Evolutionary conservation across 768 basidiomycete genomes (phyloP).

Genomic region (Serendipita sp.): DNA sequence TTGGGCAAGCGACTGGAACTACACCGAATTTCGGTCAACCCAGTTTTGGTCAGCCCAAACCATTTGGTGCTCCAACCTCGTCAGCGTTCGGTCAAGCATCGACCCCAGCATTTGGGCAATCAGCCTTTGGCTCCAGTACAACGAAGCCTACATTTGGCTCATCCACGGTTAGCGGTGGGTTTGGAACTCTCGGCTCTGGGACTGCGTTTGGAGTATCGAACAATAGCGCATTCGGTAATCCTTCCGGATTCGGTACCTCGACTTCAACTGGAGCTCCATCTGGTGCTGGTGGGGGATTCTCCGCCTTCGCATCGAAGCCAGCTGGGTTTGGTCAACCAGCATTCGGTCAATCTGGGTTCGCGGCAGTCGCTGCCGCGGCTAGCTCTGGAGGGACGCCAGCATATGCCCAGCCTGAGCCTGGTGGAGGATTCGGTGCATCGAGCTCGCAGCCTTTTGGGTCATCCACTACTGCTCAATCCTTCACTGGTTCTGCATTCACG

Average conservation of each 20-base stretch:
- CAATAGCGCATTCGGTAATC: not conserved
- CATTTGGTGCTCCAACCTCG: slow-evolving; percentile 12
- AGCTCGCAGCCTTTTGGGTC: not conserved
- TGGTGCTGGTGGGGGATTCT: not conserved
- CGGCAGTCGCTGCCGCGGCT: slow-evolving; percentile 6
- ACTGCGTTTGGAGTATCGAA: slow-evolving; percentile 10
- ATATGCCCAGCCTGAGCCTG: not conserved
- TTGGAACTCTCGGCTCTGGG: slow-evolving; percentile 9
- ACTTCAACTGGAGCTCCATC: slow-evolving; percentile 6
- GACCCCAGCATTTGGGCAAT: slow-evolving; percentile 15
- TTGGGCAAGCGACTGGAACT: slow-evolving; percentile 17
- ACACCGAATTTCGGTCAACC: slow-evolving; percentile 14
- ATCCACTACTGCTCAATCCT: not conserved
- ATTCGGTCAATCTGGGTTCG: slow-evolving; percentile 13
- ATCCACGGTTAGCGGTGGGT: slow-evolving; percentile 7
- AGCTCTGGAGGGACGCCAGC: not conserved
- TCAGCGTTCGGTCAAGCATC: not conserved
- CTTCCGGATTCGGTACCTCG: not conserved
- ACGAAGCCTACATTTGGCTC: slow-evolving; percentile 9
- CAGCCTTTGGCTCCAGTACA: slow-evolving; percentile 16
- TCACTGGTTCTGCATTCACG: not conserved
- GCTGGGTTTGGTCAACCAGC: slow-evolving; percentile 14
- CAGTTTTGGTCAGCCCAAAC: slow-evolving; percentile 16
- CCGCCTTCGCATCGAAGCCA: slow-evolving; percentile 2
- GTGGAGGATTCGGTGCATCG: not conserved